Evolutionary conservation across 2,329 filamentous ascomycete species (phyloP).

Genomic region (Paraphaeosphaeria sporulosa): DNA sequence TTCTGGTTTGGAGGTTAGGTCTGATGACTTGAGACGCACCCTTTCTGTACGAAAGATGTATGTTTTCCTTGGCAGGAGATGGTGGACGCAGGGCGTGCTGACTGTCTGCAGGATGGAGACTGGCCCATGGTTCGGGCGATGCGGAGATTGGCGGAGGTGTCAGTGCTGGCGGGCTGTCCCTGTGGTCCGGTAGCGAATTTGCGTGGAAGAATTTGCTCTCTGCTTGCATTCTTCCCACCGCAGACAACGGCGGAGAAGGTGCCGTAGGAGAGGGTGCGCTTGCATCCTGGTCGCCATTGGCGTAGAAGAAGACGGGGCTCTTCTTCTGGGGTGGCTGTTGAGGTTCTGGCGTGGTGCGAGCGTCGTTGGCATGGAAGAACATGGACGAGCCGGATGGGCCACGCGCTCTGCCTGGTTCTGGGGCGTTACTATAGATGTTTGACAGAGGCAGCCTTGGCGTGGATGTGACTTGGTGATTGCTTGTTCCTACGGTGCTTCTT

Average conservation of each 20-base stretch:
- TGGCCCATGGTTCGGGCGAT: conserved; percentile 34
- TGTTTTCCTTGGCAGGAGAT: conserved; percentile 57
- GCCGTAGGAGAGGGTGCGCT: conserved; percentile 25
- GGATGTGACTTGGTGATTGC: conserved; percentile 27
- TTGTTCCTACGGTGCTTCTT: conserved; percentile 47
- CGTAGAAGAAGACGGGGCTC: conserved; percentile 59
- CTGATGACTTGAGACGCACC: conserved; percentile 58
- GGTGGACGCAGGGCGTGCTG: conserved; percentile 44
- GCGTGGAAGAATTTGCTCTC: conserved; percentile 76
- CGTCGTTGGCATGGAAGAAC: conserved; percentile 94
- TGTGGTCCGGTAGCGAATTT: conserved; percentile 58
- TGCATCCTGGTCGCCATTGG: conserved; percentile 57
- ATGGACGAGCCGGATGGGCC: conserved; percentile 62
- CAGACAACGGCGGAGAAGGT: conserved; percentile 47
- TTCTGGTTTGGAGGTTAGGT: conserved; percentile 40
- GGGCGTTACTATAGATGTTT: conserved; percentile 32
- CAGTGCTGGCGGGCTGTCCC: conserved; percentile 41
- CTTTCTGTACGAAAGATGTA: conserved; percentile 59
- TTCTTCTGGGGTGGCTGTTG: conserved; percentile 50
- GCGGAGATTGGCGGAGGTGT: conserved; percentile 38
- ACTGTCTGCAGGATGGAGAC: conserved; percentile 23
- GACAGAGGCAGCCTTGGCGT: conserved; percentile 35
- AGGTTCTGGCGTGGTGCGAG: conserved; percentile 48
- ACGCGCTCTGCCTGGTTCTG: conserved; percentile 32
- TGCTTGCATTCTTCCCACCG: conserved; percentile 32